Evolutionary conservation across 2,329 filamentous ascomycete species (phyloP).

Genomic region (Penicillium oxalicum): DNA sequence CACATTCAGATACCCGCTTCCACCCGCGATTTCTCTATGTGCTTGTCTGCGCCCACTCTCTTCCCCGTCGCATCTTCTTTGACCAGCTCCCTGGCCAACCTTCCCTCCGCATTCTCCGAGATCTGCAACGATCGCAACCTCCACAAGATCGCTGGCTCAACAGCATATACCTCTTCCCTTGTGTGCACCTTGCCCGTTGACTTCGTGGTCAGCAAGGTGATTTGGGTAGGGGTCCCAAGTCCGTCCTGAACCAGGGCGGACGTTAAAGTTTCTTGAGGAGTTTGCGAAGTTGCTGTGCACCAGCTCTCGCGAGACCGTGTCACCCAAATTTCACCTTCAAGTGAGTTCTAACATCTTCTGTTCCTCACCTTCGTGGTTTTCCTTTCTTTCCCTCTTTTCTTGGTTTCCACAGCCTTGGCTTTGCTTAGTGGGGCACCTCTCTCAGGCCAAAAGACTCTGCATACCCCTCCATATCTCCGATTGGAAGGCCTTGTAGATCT

Average conservation of each 20-base stretch:
- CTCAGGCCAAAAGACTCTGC: conserved; percentile 8
- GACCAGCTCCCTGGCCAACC: conserved; percentile 25
- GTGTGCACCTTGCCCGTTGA: conserved; percentile 18
- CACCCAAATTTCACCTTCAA: conserved; percentile 10
- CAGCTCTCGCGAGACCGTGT: conserved; percentile 9
- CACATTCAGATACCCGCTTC: neutral
- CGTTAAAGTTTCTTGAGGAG: conserved; percentile 38
- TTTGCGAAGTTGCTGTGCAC: conserved; percentile 11
- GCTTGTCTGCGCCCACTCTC: conserved; percentile 27
- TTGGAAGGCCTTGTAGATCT: too few relatives aligned
- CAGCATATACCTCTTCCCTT: conserved; percentile 9
- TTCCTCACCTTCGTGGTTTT: conserved; percentile 3
- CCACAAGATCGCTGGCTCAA: conserved; percentile 12
- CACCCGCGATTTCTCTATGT: conserved; percentile 30
- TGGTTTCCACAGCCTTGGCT: too few relatives aligned
- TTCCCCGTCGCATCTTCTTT: conserved; percentile 24
- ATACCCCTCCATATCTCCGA: conserved; percentile 15
- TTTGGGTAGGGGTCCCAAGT: conserved; percentile 45
- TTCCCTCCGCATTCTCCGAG: conserved; percentile 13
- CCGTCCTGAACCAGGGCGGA: conserved; percentile 49
- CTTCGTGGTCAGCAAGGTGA: conserved; percentile 28
- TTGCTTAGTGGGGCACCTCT: conserved; percentile 15
- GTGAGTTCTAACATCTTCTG: conserved; percentile 10
- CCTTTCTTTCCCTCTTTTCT: too few relatives aligned
- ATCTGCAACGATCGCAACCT: conserved; percentile 11